phyloP scores from a whole-genome alignment of 306 rosid genomes.

The Vigna trinervia region DNA sequence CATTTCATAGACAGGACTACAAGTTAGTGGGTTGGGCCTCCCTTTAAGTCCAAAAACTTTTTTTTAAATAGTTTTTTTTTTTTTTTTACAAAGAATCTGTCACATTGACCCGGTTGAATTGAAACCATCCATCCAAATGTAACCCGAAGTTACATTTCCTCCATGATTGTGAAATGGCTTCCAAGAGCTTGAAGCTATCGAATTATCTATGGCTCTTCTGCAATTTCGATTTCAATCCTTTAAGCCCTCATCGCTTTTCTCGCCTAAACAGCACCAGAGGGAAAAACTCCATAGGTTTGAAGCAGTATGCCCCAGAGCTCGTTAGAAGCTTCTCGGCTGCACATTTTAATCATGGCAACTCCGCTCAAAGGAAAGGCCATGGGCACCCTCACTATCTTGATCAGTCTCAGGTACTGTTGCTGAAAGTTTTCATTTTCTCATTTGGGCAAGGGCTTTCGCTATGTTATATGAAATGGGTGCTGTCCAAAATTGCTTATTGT shows the following conservation, averaged over 20 bases:
- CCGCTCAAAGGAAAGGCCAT: slow-evolving; percentile 52
- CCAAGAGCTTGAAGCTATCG: background rate
- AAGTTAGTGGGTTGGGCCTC: no score
- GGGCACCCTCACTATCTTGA: slow-evolving; percentile 68
- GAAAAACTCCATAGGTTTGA: background rate
- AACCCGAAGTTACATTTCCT: background rate
- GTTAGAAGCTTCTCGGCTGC: slow-evolving; percentile 87
- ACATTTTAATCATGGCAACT: slow-evolving; percentile 86
- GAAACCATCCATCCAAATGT: background rate
- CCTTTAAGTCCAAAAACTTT: no score
- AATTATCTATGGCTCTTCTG: background rate
- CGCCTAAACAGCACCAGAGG: background rate
- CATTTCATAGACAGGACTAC: no score
- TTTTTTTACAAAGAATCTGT: background rate
- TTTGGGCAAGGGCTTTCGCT: background rate
- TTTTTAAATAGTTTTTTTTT: no score
- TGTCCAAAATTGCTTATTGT: background rate
- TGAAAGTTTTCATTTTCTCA: background rate
- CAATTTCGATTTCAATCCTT: slow-evolving; percentile 13
- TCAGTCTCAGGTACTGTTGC: slow-evolving; percentile 69
- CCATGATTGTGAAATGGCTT: slow-evolving; percentile 11
- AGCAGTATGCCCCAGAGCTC: slow-evolving; percentile 64
- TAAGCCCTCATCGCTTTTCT: background rate
- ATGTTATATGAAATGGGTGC: background rate
- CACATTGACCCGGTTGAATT: background rate